Percentiles rank a stretch among this genome's conserved stretches.
Conservation (phyloP, 1,284 basidiomycete genomes). For the Omphalotus olearius region DNA sequence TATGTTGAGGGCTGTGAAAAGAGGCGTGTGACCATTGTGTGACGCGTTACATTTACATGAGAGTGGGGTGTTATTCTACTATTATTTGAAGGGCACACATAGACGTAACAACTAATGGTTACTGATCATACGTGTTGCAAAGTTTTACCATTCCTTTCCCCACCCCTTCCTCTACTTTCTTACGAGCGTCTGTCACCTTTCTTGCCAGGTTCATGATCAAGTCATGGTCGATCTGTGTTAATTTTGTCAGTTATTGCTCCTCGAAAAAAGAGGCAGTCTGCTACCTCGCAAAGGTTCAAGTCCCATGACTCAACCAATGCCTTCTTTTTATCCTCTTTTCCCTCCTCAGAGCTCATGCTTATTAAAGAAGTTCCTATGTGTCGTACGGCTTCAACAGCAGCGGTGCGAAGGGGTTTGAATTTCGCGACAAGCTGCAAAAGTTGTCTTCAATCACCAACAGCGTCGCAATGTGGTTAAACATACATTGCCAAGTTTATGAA, state of each 20-base stretch:
- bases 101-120: neutral
- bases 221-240: conserved; percentile 60
- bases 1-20: too few species aligned
- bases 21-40: too few species aligned
- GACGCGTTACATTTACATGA: too few species aligned
- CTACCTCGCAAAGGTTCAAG: conserved; percentile 41
- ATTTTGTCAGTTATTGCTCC: neutral
- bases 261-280: conserved; percentile 11
- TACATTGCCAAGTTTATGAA: conserved; percentile 67
- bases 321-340: conserved; percentile 47
- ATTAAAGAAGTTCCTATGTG: conserved; percentile 51
- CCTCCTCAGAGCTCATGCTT: conserved; percentile 46
- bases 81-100: too few species aligned
- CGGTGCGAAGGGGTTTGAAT: conserved; percentile 58
- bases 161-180: conserved; percentile 65
- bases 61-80: too few species aligned
- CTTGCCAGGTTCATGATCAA: conserved; percentile 59
- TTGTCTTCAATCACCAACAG: conserved; percentile 6
- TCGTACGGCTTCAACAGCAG: conserved; percentile 46
- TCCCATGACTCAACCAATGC: conserved; percentile 48
- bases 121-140: conserved; percentile 36
- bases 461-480: conserved; percentile 19
- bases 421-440: conserved; percentile 51
- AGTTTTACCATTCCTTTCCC: conserved; percentile 62
- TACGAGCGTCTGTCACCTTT: conserved; percentile 62